A percentile compares a stretch with the other conserved stretches of the same genome.
These are phyloP conservation scores for Coniochaeta hoffmannii DNA, from an alignment of 2,329 filamentous ascomycete species.

Conservation along the genomic window DNA sequence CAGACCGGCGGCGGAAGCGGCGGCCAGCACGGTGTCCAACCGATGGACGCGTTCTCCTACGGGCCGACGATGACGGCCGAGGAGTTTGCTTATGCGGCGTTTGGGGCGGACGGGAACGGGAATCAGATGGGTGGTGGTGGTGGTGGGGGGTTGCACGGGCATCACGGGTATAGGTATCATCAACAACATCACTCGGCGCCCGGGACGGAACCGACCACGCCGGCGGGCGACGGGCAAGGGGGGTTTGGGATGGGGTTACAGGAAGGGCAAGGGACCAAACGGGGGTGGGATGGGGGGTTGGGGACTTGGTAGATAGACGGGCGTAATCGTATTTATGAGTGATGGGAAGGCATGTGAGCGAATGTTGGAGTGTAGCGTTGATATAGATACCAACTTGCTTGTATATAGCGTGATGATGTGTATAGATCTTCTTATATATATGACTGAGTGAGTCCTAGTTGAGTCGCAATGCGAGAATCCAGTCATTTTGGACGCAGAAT, in stretches of 20 bases:
- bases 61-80: background rate
- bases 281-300: background rate
- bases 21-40: background rate
- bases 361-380: too few relatives aligned
- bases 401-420: too few relatives aligned
- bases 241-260: background rate
- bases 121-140: background rate
- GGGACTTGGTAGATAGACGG: background rate
- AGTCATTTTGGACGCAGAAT: too few relatives aligned
- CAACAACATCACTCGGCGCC: background rate
- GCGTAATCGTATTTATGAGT: background rate
- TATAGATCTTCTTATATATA: too few relatives aligned
- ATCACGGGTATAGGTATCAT: background rate
- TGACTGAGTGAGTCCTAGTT: too few relatives aligned
- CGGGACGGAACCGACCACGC: background rate
- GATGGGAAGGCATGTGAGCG: too few relatives aligned
- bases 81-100: background rate
- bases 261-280: background rate
- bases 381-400: too few relatives aligned
- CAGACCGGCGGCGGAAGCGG: too few relatives aligned
- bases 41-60: background rate
- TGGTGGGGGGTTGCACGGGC: background rate
- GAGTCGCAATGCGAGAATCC: too few relatives aligned
- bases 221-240: background rate
- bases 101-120: background rate